These are phyloP conservation scores for Arachis monticola DNA, from an alignment of 331 rosid species.

Conservation along the genomic window DNA sequence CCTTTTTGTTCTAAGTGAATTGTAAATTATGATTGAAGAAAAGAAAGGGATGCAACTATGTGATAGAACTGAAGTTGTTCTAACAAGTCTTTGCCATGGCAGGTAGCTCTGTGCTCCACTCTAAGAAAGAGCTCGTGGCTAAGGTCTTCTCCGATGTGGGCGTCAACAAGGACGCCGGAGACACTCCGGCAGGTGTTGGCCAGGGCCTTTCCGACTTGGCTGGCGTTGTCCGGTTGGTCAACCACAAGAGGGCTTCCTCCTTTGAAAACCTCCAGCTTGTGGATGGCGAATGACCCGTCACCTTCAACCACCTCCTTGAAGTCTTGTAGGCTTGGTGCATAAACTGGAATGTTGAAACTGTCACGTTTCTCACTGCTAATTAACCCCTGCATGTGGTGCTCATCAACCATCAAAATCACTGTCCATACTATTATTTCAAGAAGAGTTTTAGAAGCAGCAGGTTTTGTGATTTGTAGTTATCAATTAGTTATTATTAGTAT, in stretches of 20 bases:
- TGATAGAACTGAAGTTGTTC: slow-evolving; percentile 90
- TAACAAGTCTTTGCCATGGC: slow-evolving; percentile 71
- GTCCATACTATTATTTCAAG: no score
- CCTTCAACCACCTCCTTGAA: slow-evolving; percentile 89
- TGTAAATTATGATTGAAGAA: slow-evolving; percentile 31
- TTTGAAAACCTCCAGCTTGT: slow-evolving; percentile 88
- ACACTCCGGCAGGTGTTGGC: slow-evolving; percentile 85
- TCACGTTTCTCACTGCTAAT: slow-evolving; percentile 76
- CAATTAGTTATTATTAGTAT: no score
- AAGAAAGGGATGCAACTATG: slow-evolving; percentile 91
- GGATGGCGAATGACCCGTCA: slow-evolving; percentile 68
- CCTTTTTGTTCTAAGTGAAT: not conserved
- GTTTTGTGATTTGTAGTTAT: no score
- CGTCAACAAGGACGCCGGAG: slow-evolving; percentile 85
- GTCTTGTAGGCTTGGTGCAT: slow-evolving; percentile 88
- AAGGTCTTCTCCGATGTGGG: slow-evolving; percentile 86
- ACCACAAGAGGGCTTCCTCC: slow-evolving; percentile 97
- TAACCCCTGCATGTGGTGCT: slow-evolving; percentile 50
- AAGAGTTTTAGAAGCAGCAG: no score
- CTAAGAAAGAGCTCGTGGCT: slow-evolving; percentile 72
- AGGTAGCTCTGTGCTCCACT: slow-evolving; percentile 62
- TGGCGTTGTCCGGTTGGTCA: slow-evolving; percentile 65
- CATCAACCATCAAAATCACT: not conserved
- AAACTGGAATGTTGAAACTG: slow-evolving; percentile 84
- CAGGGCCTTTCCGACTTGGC: slow-evolving; percentile 75